A percentile compares a stretch with the other conserved stretches of the same genome.
phyloP scores from a whole-genome alignment of 768 basidiomycete genomes.

The Boletus reticulatus region DNA sequence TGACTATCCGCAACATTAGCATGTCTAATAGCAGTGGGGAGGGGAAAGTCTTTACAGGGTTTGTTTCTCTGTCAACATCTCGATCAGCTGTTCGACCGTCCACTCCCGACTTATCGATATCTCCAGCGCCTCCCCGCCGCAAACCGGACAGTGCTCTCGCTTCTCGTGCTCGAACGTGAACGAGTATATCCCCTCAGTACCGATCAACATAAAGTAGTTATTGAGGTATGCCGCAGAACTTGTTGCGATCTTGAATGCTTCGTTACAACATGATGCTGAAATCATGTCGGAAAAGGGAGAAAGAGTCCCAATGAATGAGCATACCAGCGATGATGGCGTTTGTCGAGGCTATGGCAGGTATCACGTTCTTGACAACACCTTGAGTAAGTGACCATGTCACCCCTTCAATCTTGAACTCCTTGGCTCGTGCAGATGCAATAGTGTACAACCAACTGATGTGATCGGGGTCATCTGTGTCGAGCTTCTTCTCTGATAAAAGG shows the following conservation, averaged over 20 bases:
- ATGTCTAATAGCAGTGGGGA: neutral
- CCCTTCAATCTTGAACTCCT: slow-evolving; percentile 96
- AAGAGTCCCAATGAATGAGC: slow-evolving; percentile 12
- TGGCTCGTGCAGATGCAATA: slow-evolving; percentile 76
- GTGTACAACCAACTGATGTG: slow-evolving; percentile 94
- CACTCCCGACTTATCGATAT: slow-evolving; percentile 65
- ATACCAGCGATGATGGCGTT: slow-evolving; percentile 96
- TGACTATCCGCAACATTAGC: slow-evolving; percentile 56
- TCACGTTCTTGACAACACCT: slow-evolving; percentile 99
- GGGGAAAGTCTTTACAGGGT: slow-evolving; percentile 66
- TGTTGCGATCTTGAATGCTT: slow-evolving; percentile 98
- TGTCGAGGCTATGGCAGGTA: slow-evolving; percentile 97
- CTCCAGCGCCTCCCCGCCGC: slow-evolving; percentile 86
- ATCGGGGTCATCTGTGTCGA: slow-evolving; percentile 97
- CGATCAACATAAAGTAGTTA: slow-evolving; percentile 98
- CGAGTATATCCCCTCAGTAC: slow-evolving; percentile 94
- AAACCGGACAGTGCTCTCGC: slow-evolving; percentile 93
- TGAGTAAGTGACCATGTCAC: slow-evolving; percentile 98
- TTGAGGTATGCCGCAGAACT: slow-evolving; percentile 91
- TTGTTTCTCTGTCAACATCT: slow-evolving; percentile 81
- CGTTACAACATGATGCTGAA: slow-evolving; percentile 93
- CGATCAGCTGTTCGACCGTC: slow-evolving; percentile 86
- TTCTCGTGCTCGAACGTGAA: slow-evolving; percentile 96
- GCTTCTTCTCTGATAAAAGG: slow-evolving; percentile 66
- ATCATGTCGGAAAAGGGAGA: slow-evolving; percentile 1